Evolutionary conservation across 495 filamentous ascomycete genomes (phyloP).

Genomic region (Penicillium manginii): DNA sequence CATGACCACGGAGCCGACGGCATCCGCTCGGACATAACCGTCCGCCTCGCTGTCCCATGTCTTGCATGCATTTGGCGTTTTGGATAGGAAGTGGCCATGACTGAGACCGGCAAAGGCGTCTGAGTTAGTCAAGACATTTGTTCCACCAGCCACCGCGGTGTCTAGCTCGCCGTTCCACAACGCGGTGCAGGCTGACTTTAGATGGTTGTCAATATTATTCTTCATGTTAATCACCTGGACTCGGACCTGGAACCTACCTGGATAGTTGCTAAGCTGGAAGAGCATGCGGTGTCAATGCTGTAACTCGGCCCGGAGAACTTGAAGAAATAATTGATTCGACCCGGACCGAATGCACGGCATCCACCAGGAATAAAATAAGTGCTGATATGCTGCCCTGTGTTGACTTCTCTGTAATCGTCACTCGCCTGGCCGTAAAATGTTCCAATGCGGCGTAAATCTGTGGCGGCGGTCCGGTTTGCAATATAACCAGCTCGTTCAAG

Average conservation of each 20-base stretch:
- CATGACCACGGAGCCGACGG: slow-evolving; percentile 45
- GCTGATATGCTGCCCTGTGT: slow-evolving; percentile 25
- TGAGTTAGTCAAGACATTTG: slow-evolving; percentile 68
- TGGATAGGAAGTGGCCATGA: slow-evolving; percentile 71
- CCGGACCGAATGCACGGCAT: slow-evolving; percentile 25
- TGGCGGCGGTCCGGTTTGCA: slow-evolving; percentile 26
- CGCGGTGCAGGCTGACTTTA: slow-evolving; percentile 67
- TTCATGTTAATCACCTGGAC: too few species aligned
- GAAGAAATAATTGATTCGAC: slow-evolving; percentile 34
- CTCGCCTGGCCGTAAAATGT: slow-evolving; percentile 36
- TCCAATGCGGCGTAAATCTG: slow-evolving; percentile 29
- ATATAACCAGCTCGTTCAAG: slow-evolving; percentile 38
- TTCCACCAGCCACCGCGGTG: slow-evolving; percentile 73
- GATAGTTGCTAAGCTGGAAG: slow-evolving; percentile 53
- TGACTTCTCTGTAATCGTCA: slow-evolving; percentile 19
- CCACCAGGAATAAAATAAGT: slow-evolving; percentile 34
- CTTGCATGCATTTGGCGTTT: slow-evolving; percentile 63
- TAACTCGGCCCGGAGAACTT: slow-evolving; percentile 27
- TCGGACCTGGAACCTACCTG: not conserved
- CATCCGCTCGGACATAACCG: slow-evolving; percentile 68
- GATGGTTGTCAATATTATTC: too few species aligned
- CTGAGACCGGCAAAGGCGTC: slow-evolving; percentile 72
- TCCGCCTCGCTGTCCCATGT: slow-evolving; percentile 71
- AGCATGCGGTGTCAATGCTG: slow-evolving; percentile 28
- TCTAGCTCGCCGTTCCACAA: slow-evolving; percentile 71